Evolutionary conservation across 1,139 yeast species (phyloP).

Genomic region (Diutina mesorugosa): DNA sequence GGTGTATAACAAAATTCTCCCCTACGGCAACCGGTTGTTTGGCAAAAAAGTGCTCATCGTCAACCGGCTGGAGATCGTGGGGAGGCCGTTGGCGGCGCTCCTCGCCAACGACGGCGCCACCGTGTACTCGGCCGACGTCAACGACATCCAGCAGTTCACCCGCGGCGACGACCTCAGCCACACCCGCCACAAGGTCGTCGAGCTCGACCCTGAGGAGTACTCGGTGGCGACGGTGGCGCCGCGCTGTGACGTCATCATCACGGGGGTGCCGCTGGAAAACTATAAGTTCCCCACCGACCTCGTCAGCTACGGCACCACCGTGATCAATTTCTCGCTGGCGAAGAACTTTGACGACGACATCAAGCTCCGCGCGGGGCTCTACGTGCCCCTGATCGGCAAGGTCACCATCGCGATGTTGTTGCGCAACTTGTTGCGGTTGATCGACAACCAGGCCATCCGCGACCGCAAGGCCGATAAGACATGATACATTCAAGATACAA

Average conservation of each 20-base stretch:
- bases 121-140: slow-evolving; percentile 82
- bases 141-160: slow-evolving; percentile 81
- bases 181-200: slow-evolving; percentile 74
- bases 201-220: slow-evolving; percentile 34
- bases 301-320: slow-evolving; percentile 78
- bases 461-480: neutral
- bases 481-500: too few relatives aligned
- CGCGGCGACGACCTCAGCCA: slow-evolving; percentile 85
- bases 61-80: slow-evolving; percentile 91
- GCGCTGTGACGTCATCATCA: slow-evolving; percentile 79
- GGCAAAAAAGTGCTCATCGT: slow-evolving; percentile 88
- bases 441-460: slow-evolving; percentile 40
- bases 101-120: slow-evolving; percentile 96
- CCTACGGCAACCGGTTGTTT: slow-evolving; percentile 82
- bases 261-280: slow-evolving; percentile 79
- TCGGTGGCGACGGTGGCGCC: slow-evolving; percentile 53
- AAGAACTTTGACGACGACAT: slow-evolving; percentile 76
- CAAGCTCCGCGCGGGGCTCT: slow-evolving; percentile 75
- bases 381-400: slow-evolving; percentile 92
- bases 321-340: slow-evolving; percentile 79
- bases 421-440: slow-evolving; percentile 72
- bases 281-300: slow-evolving; percentile 80
- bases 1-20: slow-evolving; percentile 68
- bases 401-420: slow-evolving; percentile 91
- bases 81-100: slow-evolving; percentile 91